Evolutionary conservation across 1,284 basidiomycete species (phyloP), one percentile per base, ranked within the genome.

Genomic region (Lentinula novae-zelandiae): DNA sequence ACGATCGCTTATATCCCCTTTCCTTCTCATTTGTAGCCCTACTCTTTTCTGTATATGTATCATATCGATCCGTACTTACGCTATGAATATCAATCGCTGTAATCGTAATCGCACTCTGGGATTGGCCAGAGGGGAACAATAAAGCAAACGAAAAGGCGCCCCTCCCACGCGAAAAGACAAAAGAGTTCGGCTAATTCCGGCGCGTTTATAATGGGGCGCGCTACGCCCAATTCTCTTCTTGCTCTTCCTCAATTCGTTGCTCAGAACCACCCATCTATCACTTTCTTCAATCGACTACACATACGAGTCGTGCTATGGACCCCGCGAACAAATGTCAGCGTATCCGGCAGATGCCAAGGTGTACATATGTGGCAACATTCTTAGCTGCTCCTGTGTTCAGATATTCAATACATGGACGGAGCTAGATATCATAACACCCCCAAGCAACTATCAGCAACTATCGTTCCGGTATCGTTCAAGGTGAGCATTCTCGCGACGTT

Each of bases 71-170:
- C 54, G 36, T 60, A 22, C 46, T 49, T 54, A 40, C 42, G 34
- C 64, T 62, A 61, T 34, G 59, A 39, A 59, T 59, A 17, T 40
- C 22, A 58, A 22, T 8, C 36, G 42, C n/a, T 34, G 55, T 27
- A 27, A 33, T 55, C 27, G n/a, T 15, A 5, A n/a, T 15, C 8
- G 5, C 12, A 5, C 36, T 38, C 40, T 39, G 17, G n/a, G 17
- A 55, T 44, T 44, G 40, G 53, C 12, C 53, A 55, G 12, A 63
- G 49, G 17, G 64, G 57, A 38, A 65, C 66, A 62, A 67, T 62
- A 50, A 61, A 60, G 56, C 39, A 58, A 17, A 39, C 42, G 44
- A 61, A 64, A 27, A 51, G 51, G 61, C 55, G 62, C 40, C 59
- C 53, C 40, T 40, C 36, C n/a, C 44, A 51, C 36, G 34, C 53